A percentile compares a stretch with the other conserved stretches of the same genome.
phyloP scores from a whole-genome alignment of 306 rosid species.

The Prunus kanzakura region DNA sequence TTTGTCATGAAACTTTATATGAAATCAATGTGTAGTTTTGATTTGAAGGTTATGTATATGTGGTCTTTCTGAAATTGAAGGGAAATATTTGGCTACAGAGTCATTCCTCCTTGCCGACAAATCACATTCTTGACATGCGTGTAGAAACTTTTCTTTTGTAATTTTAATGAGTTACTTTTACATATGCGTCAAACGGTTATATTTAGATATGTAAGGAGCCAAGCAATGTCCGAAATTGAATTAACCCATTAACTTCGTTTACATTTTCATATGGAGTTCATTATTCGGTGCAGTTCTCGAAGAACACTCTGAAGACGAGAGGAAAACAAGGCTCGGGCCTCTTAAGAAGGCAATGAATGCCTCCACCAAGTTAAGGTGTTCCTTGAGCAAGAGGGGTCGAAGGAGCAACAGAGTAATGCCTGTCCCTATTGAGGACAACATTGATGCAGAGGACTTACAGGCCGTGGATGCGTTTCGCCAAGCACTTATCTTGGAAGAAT shows the following conservation, averaged over 20 bases:
- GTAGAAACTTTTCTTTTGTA: no score
- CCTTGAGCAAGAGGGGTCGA: conserved; percentile 65
- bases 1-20: neutral
- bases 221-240: no score
- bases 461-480: conserved; percentile 81
- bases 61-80: no score
- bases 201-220: no score
- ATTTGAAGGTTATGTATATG: no score
- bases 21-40: no score
- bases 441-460: conserved; percentile 69
- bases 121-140: no score
- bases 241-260: neutral
- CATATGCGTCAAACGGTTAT: no score
- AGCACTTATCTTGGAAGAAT: conserved; percentile 71
- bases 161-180: no score
- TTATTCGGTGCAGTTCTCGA: conserved; percentile 29
- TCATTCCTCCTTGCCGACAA: no score
- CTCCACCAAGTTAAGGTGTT: conserved; percentile 66
- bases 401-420: conserved; percentile 76
- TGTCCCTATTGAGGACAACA: conserved; percentile 58
- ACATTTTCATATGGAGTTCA: neutral
- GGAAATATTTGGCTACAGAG: no score
- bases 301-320: conserved; percentile 71
- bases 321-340: conserved; percentile 69
- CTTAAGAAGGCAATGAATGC: conserved; percentile 82